Percentiles rank a stretch among this genome's conserved stretches.
Evolutionary conservation across 163 green algal genomes (phyloP).

Genomic region (Coccomyxa subellipsoidea): DNA sequence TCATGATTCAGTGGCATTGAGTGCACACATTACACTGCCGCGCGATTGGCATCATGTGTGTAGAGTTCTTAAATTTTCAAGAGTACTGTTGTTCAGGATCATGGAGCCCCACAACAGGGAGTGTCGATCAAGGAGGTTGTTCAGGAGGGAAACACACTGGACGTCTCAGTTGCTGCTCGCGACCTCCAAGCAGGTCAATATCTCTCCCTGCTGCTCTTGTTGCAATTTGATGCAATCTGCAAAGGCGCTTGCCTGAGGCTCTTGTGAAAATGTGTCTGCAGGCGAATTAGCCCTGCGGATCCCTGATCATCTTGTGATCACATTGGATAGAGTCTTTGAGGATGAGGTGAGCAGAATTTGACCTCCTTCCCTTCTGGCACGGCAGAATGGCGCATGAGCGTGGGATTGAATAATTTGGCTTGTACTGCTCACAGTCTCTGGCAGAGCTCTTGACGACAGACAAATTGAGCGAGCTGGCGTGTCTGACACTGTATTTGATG

Average conservation of each 20-base stretch:
- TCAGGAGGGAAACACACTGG: constrained; percentile 36
- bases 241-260: not conserved
- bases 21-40: too few relatives aligned
- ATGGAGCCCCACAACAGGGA: constrained; percentile 35
- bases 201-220: too few relatives aligned
- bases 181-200: constrained; percentile 23
- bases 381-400: not conserved
- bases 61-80: too few relatives aligned
- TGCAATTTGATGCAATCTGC: too few relatives aligned
- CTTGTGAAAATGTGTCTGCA: not conserved
- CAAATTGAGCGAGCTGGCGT: constrained; percentile 89
- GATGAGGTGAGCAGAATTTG: constrained; percentile 31
- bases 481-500: constrained; percentile 88
- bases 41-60: too few relatives aligned
- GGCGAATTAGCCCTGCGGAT: constrained; percentile 70
- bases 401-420: not conserved
- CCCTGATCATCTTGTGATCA: constrained; percentile 79
- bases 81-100: constrained; percentile 21
- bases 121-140: constrained; percentile 34
- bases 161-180: constrained; percentile 51
- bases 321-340: constrained; percentile 65
- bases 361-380: too few relatives aligned
- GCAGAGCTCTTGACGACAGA: constrained; percentile 89
- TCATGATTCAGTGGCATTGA: too few relatives aligned
- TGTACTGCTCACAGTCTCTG: constrained; percentile 25